phyloP scores from a whole-genome alignment of 139 green algal species.

The Mesostigma viride region DNA sequence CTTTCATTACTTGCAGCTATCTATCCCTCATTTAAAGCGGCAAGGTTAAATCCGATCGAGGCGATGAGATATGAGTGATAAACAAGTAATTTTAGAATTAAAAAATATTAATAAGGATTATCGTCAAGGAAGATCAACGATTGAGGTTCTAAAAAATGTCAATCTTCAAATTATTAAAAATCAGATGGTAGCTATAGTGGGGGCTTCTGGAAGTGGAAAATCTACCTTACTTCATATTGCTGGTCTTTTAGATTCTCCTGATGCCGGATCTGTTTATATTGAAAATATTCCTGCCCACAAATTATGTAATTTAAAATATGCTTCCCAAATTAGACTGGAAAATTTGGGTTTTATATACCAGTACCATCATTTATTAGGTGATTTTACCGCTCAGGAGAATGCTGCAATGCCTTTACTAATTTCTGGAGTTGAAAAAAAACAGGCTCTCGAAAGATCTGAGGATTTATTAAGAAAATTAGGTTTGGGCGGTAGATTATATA shows the following conservation, averaged over 20 bases:
- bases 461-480: background rate
- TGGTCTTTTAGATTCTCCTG: background rate
- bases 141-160: background rate
- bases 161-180: background rate
- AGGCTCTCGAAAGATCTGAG: background rate
- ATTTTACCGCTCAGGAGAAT: background rate
- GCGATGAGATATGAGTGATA: no score
- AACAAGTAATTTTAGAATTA: no score
- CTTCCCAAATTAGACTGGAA: background rate
- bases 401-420: background rate
- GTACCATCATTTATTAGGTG: background rate
- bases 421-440: background rate
- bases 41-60: no score
- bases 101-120: no score
- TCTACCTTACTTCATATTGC: background rate
- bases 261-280: background rate
- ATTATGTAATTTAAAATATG: background rate
- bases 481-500: background rate
- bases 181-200: background rate
- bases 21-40: no score
- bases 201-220: background rate
- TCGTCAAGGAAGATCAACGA: no score
- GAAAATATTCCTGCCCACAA: background rate
- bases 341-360: background rate
- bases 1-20: no score